Conservation (phyloP, 768 basidiomycete species). For the Leccinum subgranulosum region DNA sequence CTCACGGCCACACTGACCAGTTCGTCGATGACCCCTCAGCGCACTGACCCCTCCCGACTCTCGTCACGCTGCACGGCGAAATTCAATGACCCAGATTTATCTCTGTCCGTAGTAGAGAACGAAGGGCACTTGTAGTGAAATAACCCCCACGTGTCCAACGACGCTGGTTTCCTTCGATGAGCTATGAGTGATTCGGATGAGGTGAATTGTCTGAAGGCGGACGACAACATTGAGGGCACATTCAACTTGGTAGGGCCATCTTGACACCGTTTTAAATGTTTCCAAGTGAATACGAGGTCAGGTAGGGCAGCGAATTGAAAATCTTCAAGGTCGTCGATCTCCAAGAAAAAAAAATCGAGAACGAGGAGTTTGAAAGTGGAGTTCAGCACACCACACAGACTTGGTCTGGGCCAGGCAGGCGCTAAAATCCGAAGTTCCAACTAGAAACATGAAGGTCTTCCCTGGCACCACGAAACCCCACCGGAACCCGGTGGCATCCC, state of each 20-base stretch:
- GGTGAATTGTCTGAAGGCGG: background rate
- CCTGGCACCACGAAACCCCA: background rate
- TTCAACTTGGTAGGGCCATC: background rate
- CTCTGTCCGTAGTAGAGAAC: background rate
- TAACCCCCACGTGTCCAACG: background rate
- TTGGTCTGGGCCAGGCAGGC: background rate
- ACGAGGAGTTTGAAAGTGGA: background rate
- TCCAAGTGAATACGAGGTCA: background rate
- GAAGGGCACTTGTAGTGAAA: background rate
- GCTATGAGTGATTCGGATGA: background rate
- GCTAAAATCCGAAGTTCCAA: background rate
- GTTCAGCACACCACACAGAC: background rate
- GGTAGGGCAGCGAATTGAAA: too few relatives aligned
- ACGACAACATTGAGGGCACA: background rate
- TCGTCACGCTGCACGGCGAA: background rate
- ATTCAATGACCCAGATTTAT: background rate
- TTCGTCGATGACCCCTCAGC: background rate
- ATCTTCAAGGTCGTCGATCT: background rate
- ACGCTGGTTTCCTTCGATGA: background rate
- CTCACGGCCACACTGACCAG: background rate
- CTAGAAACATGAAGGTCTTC: background rate
- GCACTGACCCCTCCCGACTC: background rate
- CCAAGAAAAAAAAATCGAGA: background rate
- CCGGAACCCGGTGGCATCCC: background rate
- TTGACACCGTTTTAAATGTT: background rate